Base-by-base conservation (phyloP, 2,329 filamentous ascomycete genomes). In the Knufia fluminis region DNA sequence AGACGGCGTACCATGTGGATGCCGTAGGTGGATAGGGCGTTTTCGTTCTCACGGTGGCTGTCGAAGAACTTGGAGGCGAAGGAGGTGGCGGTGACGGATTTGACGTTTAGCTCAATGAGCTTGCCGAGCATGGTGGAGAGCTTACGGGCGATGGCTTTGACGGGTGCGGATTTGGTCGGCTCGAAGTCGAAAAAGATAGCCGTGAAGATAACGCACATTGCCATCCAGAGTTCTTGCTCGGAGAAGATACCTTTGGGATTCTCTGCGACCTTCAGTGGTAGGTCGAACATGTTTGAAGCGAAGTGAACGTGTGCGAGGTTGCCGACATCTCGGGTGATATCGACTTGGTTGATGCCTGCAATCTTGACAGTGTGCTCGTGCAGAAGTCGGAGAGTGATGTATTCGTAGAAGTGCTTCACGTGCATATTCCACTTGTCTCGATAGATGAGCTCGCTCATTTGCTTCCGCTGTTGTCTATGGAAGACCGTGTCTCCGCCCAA, bases 131-230 rank as follows among this genome's bases (percentile, higher is more conserved):
- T 76, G 45, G 72, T 66, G 0, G 78, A 71, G 3, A 83, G 69
- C 16, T 77, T 72, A 53, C 72, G 72, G 1, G 77, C 78, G 9
- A 74, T 77, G 57, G 79, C 75, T 24, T 74, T 74, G 49, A 86
- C 68, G 3, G 78, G 75, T 65, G 80, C 90, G 4, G 75, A 80
- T 66, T 82, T 84, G 56, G 74, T 76, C 0, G 78, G 74, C 58
- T 91, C 82, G 6, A 79, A 64, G 62, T 85, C 77, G 60, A 79
- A 74, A 70, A 85, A 84, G 54, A 86, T 73, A 61, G 75, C 72
- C 14, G 75, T 74, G 61, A 81, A 87, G 43, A 88, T 76, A 8
- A 80, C 72, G 0, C 82, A 73, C 17, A 89, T 73, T 0, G 82
- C 75, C 62, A 70, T 72, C 61, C 77, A 79, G 46, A 79, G 61